Conservation (phyloP, 2,329 filamentous ascomycete species). For the Trichoderma semiorbis region DNA sequence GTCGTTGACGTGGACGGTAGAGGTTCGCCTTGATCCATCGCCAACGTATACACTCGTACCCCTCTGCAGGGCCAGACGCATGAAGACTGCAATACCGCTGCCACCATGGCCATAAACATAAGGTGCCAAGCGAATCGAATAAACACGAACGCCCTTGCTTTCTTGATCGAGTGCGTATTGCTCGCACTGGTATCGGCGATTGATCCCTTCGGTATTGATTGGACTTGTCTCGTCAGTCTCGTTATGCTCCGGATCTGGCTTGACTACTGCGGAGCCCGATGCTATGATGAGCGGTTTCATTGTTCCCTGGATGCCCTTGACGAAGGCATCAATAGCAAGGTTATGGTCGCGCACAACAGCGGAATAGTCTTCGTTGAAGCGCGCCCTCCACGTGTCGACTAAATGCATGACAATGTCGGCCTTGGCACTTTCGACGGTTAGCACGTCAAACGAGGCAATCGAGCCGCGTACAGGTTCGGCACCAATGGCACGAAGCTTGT, state of each 20-base stretch:
- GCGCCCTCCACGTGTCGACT: not conserved
- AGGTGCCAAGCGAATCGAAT: not conserved
- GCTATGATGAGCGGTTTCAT: not conserved
- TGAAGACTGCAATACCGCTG: not conserved
- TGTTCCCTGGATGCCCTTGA: not conserved
- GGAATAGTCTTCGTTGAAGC: not conserved
- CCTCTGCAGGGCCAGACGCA: not conserved
- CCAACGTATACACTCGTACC: not conserved
- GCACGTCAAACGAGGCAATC: not conserved
- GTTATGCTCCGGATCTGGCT: not conserved
- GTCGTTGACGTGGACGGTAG: not conserved
- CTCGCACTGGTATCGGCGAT: not conserved
- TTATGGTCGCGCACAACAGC: not conserved
- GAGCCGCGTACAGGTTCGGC: not conserved
- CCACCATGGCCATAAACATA: not conserved
- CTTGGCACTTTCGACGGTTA: not conserved
- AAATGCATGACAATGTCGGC: not conserved
- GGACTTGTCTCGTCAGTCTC: not conserved
- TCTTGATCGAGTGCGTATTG: not conserved
- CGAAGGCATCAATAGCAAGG: not conserved
- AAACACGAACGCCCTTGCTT: not conserved
- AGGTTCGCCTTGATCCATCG: not conserved
- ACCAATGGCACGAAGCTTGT: not conserved
- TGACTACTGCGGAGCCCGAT: not conserved
- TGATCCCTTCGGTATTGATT: not conserved